Percentiles rank a stretch among this genome's conserved stretches.
Evolutionary conservation across 2,329 filamentous ascomycete species (phyloP).

Genomic region (Microcyclosporella mali): DNA sequence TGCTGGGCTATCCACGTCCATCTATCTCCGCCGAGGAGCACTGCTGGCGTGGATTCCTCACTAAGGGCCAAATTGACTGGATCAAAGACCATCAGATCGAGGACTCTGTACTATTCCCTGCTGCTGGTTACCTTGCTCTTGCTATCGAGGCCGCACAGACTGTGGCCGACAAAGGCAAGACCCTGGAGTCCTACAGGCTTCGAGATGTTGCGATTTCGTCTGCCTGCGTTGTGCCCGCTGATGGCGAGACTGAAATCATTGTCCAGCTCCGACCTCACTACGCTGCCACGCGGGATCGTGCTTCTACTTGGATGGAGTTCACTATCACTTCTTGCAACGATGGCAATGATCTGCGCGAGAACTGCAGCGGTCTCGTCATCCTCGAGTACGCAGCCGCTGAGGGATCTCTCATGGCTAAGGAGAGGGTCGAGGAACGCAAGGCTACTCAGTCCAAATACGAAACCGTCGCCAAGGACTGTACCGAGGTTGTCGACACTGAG

Average conservation of each 20-base stretch:
- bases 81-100: conserved; percentile 27
- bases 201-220: conserved; percentile 5
- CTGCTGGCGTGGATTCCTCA: conserved; percentile 1
- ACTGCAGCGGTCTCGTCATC: conserved; percentile 2
- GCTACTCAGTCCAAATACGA: not conserved
- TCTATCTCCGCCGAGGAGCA: not conserved
- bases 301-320: conserved; percentile 3
- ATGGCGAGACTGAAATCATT: conserved; percentile 2
- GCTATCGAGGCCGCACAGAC: conserved; percentile 14
- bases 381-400: conserved; percentile 2
- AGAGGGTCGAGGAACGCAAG: not conserved
- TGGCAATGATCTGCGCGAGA: conserved; percentile 5
- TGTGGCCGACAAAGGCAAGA: conserved; percentile 1
- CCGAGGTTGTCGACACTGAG: conserved; percentile 1
- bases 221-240: not conserved
- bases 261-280: conserved; percentile 5
- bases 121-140: conserved; percentile 17
- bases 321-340: conserved; percentile 4
- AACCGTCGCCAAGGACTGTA: not conserved
- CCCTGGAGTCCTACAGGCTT: conserved; percentile 6
- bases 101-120: conserved; percentile 27
- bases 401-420: not conserved
- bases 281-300: conserved; percentile 1
- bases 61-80: conserved; percentile 26
- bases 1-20: conserved; percentile 1